These are phyloP conservation scores for Calonectria pauciramosa DNA, from an alignment of 2,329 filamentous ascomycete genomes.

Conservation along the genomic window DNA sequence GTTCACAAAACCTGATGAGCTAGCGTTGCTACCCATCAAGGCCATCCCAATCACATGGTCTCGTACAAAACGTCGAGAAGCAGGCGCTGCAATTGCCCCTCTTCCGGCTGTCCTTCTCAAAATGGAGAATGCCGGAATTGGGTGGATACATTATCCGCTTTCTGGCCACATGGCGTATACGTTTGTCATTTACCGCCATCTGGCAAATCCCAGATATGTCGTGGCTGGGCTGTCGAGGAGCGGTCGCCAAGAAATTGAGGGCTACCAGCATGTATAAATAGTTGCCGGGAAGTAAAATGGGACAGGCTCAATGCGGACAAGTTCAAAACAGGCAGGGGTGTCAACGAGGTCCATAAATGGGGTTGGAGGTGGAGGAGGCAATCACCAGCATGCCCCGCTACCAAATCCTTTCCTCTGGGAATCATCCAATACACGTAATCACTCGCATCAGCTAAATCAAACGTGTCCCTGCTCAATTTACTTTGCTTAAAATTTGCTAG, in stretches of 20 bases:
- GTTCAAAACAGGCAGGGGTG: neutral
- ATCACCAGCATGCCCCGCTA: slow-evolving; percentile 7
- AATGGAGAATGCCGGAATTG: slow-evolving; percentile 46
- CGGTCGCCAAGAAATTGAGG: neutral
- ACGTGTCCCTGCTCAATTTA: neutral
- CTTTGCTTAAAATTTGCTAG: neutral
- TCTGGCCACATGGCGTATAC: neutral
- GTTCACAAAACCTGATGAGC: too few relatives aligned
- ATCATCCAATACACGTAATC: neutral
- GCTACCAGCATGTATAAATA: neutral
- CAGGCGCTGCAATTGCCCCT: slow-evolving; percentile 21
- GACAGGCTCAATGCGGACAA: neutral
- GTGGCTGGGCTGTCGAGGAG: neutral
- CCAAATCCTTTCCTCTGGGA: neutral
- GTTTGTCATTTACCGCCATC: neutral
- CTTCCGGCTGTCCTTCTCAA: slow-evolving; percentile 53
- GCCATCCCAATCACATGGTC: too few relatives aligned
- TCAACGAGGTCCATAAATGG: neutral
- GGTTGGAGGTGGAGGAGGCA: neutral
- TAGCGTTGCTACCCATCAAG: too few relatives aligned
- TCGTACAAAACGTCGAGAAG: neutral
- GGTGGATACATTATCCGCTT: neutral
- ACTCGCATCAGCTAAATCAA: neutral
- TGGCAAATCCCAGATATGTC: neutral
- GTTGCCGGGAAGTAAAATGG: neutral